phyloP scores from a whole-genome alignment of 176 grass and related monocot species.

The Hordeum marinum region DNA sequence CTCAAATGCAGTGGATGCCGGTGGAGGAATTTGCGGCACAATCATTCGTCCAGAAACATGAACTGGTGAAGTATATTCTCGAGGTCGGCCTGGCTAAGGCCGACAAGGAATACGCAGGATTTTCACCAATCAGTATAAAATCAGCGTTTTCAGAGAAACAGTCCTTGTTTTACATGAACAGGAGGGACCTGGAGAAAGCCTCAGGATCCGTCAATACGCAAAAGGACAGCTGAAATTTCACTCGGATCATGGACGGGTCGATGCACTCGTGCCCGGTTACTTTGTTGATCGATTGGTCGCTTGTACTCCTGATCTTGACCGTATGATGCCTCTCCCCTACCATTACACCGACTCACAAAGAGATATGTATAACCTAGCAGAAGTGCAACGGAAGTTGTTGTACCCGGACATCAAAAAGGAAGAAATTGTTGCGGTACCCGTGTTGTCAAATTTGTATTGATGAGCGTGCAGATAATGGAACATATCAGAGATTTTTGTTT shows the following conservation, averaged over 20 bases:
- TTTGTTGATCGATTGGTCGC: not conserved
- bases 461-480: not conserved
- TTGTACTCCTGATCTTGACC: not conserved
- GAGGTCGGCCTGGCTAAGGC: slow-evolving; percentile 69
- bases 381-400: slow-evolving; percentile 1
- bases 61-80: slow-evolving; percentile 72
- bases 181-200: slow-evolving; percentile 47
- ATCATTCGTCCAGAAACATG: slow-evolving; percentile 78
- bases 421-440: not conserved
- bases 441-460: not conserved
- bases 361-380: not conserved
- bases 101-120: slow-evolving; percentile 66
- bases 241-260: not conserved
- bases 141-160: slow-evolving; percentile 55
- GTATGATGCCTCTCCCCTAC: not conserved
- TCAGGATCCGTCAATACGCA: slow-evolving; percentile 17
- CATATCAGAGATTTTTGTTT: too few species aligned
- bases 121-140: slow-evolving; percentile 63
- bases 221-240: not conserved
- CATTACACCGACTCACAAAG: not conserved
- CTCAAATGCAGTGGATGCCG: slow-evolving; percentile 78
- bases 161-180: slow-evolving; percentile 69
- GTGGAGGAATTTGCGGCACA: slow-evolving; percentile 78
- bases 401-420: not conserved
- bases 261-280: not conserved